phyloP scores from a whole-genome alignment of 345 rosid species.

The rapeseed (Brassica napus) region DNA sequence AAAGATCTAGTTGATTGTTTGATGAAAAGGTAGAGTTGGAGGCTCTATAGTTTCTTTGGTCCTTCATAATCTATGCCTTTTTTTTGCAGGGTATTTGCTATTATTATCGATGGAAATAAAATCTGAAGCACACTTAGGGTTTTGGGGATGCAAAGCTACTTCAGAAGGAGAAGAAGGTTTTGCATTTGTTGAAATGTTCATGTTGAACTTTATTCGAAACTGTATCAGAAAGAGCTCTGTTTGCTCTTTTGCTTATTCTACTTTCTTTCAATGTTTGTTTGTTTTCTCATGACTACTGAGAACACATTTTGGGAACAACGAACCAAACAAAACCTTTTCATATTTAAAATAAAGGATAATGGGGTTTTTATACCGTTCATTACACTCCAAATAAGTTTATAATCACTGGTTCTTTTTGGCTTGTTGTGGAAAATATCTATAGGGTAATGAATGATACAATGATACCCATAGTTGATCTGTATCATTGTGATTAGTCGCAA shows the following conservation, averaged over 20 bases:
- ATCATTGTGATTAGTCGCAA: neutral
- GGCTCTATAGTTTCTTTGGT: neutral
- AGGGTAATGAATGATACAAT: neutral
- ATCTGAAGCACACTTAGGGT: constrained; percentile 24
- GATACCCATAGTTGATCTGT: neutral
- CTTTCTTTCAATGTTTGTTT: constrained; percentile 25
- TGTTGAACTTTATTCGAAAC: constrained; percentile 14
- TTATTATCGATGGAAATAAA: constrained; percentile 34
- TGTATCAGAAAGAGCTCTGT: constrained; percentile 26
- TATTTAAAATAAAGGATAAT: constrained; percentile 39
- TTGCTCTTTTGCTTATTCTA: constrained; percentile 28
- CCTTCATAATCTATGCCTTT: neutral
- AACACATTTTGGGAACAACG: constrained; percentile 36
- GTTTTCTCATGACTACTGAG: constrained; percentile 19
- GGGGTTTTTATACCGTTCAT: constrained; percentile 2
- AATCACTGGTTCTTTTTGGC: neutral
- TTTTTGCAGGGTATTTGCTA: constrained; percentile 23
- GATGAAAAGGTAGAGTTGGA: neutral
- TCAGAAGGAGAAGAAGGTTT: constrained; percentile 27
- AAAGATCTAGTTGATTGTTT: constrained; percentile 1
- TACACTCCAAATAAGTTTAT: neutral
- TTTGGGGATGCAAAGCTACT: constrained; percentile 26
- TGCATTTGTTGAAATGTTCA: constrained; percentile 32
- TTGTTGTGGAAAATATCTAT: constrained; percentile 2
- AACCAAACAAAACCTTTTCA: constrained; percentile 36